phyloP scores from a whole-genome alignment of 1,284 basidiomycete species.

The Volvariella volvacea region DNA sequence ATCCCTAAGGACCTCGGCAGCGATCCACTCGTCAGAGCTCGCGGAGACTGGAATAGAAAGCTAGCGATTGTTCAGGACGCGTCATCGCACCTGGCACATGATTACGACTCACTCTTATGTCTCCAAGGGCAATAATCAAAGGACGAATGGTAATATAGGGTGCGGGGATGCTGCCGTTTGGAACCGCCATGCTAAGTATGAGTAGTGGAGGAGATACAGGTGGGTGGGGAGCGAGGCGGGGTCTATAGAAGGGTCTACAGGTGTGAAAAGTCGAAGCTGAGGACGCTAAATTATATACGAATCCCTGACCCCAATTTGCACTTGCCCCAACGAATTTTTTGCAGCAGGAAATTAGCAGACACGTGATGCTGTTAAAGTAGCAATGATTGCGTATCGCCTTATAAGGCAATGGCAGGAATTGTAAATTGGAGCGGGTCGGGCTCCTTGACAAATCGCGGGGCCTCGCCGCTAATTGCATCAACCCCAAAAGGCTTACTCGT shows the following conservation, averaged over 20 bases:
- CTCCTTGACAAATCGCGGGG: too few relatives aligned
- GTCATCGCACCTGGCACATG: constrained; percentile 22
- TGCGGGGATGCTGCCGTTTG: constrained; percentile 26
- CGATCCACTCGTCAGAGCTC: constrained; percentile 75
- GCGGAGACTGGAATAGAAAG: constrained; percentile 82
- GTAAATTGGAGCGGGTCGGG: too few relatives aligned
- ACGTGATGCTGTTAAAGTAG: too few relatives aligned
- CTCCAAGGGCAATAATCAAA: constrained; percentile 52
- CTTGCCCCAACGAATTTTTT: constrained; percentile 34
- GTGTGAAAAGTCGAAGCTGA: constrained; percentile 13
- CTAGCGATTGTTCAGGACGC: constrained; percentile 30
- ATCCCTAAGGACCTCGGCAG: constrained; percentile 82
- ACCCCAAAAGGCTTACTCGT: too few relatives aligned
- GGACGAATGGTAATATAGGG: constrained; percentile 51
- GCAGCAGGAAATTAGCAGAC: constrained; percentile 10
- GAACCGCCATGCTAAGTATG: constrained; percentile 25
- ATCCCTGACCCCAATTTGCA: constrained; percentile 30
- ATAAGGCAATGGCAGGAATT: too few relatives aligned
- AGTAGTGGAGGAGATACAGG: constrained; percentile 13
- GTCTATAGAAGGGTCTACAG: constrained; percentile 15
- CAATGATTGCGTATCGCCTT: too few relatives aligned
- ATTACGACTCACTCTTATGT: constrained; percentile 47
- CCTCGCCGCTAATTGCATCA: too few relatives aligned
- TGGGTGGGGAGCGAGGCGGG: constrained; percentile 14
- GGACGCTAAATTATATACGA: constrained; percentile 23